Evolutionary conservation across 2,329 filamentous ascomycete species (phyloP), one percentile per base, ranked within the genome.

Genomic region (Calonectria pseudoreteaudii): DNA sequence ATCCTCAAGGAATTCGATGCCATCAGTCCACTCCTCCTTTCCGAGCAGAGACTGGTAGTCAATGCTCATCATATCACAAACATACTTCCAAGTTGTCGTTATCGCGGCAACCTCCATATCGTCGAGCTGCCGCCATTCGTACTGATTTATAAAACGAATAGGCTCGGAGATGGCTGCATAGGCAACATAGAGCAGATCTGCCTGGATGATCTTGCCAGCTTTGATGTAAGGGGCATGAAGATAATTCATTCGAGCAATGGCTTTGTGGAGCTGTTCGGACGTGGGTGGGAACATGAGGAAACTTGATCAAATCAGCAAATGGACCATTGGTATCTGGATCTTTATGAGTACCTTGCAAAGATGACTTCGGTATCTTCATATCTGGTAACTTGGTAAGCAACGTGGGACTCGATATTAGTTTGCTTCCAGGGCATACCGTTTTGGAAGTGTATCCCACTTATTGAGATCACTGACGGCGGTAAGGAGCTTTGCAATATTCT

Each of bases 11-110:
- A 90, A 91, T 58, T 90, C 88, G 34, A 90, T 81, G 36, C 89
- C 88, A 77, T 90, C 87, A 3, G 73, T 78, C 88, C 89, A 91
- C 18, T 80, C 65, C 13, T 83, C 76, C 38, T 80, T 82, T 8
- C 77, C 74, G 2, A 88, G 84, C 18, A 83, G 80, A 1, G 83
- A 83, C 30, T 82, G 81, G 76, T 90, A 91, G 62, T 86, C 81
- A 74, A 95, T 93, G 0, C 87, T 88, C 90, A 95, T 93, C 67
- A 90, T 90, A 77, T 95, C 92, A 18, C 93, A 94, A 20, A 94
- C 84, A 67, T 88, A 87, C 82, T 94, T 94, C 93, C 93, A 95
- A 79, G 94, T 91, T 0, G 90, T 91, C 20, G 90, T 92, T 36
- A 93, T 83, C 0, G 93, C 93, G 74, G 92, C 94, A 13, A 86